phyloP scores from a whole-genome alignment of 2,329 filamentous ascomycete species.

The Aspergillus melleus region DNA sequence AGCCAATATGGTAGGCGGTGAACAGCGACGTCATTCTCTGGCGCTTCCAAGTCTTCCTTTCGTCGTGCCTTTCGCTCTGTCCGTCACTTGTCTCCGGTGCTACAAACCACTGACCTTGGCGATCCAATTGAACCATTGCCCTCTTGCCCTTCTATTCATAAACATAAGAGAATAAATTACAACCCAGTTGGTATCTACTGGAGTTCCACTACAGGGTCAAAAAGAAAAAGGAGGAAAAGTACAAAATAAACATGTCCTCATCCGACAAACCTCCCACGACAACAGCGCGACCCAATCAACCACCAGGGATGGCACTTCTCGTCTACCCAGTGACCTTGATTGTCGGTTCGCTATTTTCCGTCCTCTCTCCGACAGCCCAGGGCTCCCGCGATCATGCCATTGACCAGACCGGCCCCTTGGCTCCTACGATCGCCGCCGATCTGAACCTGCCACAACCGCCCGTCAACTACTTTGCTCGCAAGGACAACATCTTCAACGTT shows the following conservation, averaged over 20 bases:
- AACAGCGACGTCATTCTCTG: not conserved
- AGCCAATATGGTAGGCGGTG: not conserved
- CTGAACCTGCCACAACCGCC: slow-evolving; percentile 29
- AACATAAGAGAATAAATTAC: not conserved
- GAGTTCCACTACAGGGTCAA: not conserved
- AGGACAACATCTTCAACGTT: slow-evolving; percentile 87
- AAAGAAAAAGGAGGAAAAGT: not conserved
- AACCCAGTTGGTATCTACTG: not conserved
- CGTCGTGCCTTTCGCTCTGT: not conserved
- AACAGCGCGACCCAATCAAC: slow-evolving; percentile 7
- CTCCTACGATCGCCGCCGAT: slow-evolving; percentile 29
- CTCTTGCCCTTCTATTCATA: not conserved
- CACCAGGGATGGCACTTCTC: slow-evolving; percentile 52
- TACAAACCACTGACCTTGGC: not conserved
- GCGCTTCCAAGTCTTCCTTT: not conserved
- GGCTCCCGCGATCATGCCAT: slow-evolving; percentile 41
- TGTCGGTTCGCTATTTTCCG: slow-evolving; percentile 78
- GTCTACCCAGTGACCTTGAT: slow-evolving; percentile 77
- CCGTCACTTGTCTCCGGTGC: not conserved
- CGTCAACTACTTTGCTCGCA: slow-evolving; percentile 81
- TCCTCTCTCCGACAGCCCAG: slow-evolving; percentile 71
- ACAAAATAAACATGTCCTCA: slow-evolving; percentile 11
- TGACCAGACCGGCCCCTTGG: slow-evolving; percentile 59
- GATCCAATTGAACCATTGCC: not conserved
- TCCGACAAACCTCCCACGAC: slow-evolving; percentile 8